Percentiles rank a stretch among this genome's conserved stretches.
phyloP scores from a whole-genome alignment of 192 early-diverging fungal species.

The Spizellomyces punctatus region DNA sequence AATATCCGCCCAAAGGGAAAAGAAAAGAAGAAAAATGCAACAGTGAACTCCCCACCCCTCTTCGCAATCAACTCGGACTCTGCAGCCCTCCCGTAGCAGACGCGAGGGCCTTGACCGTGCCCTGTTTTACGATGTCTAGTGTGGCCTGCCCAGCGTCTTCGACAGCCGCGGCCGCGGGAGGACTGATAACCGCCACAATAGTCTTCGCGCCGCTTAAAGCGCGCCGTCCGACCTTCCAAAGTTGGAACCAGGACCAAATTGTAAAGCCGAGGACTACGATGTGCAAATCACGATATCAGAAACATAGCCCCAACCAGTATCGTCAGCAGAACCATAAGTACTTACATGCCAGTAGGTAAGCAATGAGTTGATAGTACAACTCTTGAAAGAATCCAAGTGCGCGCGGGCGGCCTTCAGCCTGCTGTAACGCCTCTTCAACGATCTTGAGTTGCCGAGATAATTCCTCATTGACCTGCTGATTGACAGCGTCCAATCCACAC shows the following conservation, averaged over 20 bases:
- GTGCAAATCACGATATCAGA: too few relatives aligned
- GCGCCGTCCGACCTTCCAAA: conserved; percentile 18
- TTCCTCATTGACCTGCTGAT: conserved; percentile 19
- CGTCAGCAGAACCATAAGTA: not conserved
- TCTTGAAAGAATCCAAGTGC: conserved; percentile 15
- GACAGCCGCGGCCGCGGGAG: too few relatives aligned
- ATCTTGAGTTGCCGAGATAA: conserved; percentile 18
- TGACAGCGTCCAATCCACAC: conserved; percentile 4
- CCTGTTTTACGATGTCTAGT: too few relatives aligned
- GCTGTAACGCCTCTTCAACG: conserved; percentile 22
- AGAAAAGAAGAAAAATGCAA: too few relatives aligned
- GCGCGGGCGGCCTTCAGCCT: conserved; percentile 13
- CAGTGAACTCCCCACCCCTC: too few relatives aligned
- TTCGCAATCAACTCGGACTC: too few relatives aligned
- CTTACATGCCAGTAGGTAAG: conserved; percentile 20
- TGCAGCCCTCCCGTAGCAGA: too few relatives aligned
- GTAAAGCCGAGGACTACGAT: conserved; percentile 21
- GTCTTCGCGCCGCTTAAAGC: not conserved
- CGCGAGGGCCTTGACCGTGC: too few relatives aligned
- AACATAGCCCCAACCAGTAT: not conserved
- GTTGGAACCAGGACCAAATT: conserved; percentile 30
- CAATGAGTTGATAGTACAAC: conserved; percentile 24
- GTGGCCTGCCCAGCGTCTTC: too few relatives aligned
- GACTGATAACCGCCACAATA: not conserved
- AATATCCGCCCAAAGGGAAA: too few relatives aligned